These are phyloP conservation scores for Pythium myriotylum DNA, from an alignment of 352 stramenopile genomes.

Conservation along the genomic window DNA sequence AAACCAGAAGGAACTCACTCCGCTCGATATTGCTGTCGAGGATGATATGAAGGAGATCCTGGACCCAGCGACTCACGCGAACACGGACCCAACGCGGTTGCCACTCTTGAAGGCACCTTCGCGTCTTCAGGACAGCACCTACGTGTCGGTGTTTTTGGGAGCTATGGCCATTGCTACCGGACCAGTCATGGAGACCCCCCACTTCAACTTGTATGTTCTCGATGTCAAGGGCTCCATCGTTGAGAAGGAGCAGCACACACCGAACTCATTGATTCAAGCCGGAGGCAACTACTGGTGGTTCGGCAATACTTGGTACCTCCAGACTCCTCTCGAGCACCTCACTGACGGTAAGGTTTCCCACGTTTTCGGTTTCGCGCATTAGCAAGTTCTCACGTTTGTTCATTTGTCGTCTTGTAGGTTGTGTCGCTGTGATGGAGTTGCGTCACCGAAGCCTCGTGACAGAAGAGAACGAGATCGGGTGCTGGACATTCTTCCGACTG, in stretches of 20 bases:
- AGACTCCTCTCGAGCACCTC: conserved; percentile 84
- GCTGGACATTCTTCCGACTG: conserved; percentile 90
- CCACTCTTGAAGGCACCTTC: conserved; percentile 54
- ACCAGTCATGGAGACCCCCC: conserved; percentile 86
- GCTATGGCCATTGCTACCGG: conserved; percentile 80
- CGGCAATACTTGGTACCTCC: conserved; percentile 88
- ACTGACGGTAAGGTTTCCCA: conserved; percentile 69
- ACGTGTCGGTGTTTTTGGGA: conserved; percentile 85
- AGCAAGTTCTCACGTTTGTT: background rate
- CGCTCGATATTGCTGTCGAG: conserved; percentile 73
- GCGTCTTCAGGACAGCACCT: conserved; percentile 77
- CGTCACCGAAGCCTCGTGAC: conserved; percentile 82
- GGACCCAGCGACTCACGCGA: conserved; percentile 48
- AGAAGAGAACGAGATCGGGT: conserved; percentile 85
- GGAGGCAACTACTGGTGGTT: conserved; percentile 90
- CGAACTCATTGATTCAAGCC: conserved; percentile 86
- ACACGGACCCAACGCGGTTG: conserved; percentile 36
- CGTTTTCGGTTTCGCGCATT: background rate
- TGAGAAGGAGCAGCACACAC: conserved; percentile 72
- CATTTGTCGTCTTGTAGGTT: conserved; percentile 47
- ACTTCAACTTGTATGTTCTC: conserved; percentile 88
- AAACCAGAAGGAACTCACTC: conserved; percentile 69
- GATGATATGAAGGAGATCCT: conserved; percentile 82
- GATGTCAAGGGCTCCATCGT: conserved; percentile 74
- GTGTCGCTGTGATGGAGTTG: conserved; percentile 87